phyloP scores from a whole-genome alignment of 106 monocot species.

The Agapanthus africanus region DNA sequence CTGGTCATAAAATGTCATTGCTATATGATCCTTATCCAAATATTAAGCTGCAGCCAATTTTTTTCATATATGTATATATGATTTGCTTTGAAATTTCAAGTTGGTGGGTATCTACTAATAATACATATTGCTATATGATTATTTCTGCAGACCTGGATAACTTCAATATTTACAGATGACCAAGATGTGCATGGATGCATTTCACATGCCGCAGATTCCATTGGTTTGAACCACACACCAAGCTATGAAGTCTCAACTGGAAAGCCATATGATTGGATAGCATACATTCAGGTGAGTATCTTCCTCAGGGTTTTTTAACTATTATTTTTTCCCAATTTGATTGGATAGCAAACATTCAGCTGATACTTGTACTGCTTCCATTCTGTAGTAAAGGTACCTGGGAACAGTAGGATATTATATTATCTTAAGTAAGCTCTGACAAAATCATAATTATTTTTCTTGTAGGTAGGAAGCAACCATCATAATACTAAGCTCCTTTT shows the following conservation, averaged over 20 bases:
- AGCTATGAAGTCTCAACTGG: constrained; percentile 45
- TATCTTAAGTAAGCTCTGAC: too few species aligned
- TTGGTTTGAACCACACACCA: constrained; percentile 50
- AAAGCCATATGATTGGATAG: constrained; percentile 60
- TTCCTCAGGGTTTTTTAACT: constrained; percentile 54
- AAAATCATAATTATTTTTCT: too few species aligned
- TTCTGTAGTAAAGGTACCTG: too few species aligned
- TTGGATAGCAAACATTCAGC: constrained; percentile 64
- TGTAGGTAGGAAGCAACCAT: too few species aligned
- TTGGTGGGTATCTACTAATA: not conserved
- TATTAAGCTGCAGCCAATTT: not conserved
- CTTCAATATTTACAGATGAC: constrained; percentile 55
- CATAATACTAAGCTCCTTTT: too few species aligned
- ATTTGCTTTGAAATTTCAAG: not conserved
- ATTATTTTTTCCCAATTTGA: constrained; percentile 59
- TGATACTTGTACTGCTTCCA: too few species aligned
- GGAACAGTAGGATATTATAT: too few species aligned
- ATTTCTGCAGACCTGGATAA: constrained; percentile 56
- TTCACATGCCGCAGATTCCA: constrained; percentile 44
- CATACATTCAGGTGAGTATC: constrained; percentile 55
- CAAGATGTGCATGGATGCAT: constrained; percentile 50
- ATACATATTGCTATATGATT: constrained; percentile 2
- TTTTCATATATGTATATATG: not conserved
- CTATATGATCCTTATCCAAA: not conserved
- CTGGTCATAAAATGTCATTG: not conserved